These are phyloP conservation scores for Pichia sorboxylosa DNA, from an alignment of 1,139 yeast species.

Conservation along the genomic window DNA sequence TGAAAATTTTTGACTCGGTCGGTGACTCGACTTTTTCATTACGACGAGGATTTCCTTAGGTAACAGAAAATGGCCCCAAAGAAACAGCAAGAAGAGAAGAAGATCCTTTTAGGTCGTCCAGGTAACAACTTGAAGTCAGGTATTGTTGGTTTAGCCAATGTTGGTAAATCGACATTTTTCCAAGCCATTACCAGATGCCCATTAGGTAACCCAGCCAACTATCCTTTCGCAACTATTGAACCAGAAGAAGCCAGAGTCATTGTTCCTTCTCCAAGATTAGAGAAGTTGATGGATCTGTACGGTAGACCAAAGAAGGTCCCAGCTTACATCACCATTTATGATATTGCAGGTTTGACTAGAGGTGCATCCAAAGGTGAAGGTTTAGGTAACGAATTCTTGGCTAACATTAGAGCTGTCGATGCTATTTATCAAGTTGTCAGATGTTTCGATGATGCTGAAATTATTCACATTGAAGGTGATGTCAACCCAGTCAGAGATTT, in stretches of 20 bases:
- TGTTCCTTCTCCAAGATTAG: conserved; percentile 89
- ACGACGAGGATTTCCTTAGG: too few species aligned
- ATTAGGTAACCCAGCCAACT: conserved; percentile 95
- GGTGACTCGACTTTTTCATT: too few species aligned
- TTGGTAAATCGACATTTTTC: conserved; percentile 88
- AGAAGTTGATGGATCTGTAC: conserved; percentile 37
- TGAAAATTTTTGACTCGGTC: too few species aligned
- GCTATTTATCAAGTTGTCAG: conserved; percentile 97
- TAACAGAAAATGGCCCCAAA: conserved; percentile 71
- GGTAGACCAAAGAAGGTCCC: conserved; percentile 59
- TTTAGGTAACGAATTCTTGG: conserved; percentile 93
- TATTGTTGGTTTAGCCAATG: conserved; percentile 93
- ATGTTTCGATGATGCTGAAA: conserved; percentile 96
- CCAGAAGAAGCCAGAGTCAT: conserved; percentile 98
- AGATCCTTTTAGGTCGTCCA: conserved; percentile 91
- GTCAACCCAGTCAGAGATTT: conserved; percentile 94
- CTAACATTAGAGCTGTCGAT: conserved; percentile 96
- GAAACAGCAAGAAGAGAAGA: conserved; percentile 82
- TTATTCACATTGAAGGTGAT: conserved; percentile 95
- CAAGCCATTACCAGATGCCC: conserved; percentile 85
- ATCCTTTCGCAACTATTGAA: conserved; percentile 97
- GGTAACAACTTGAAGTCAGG: conserved; percentile 95
- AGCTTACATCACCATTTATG: conserved; percentile 87
- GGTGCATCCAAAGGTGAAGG: conserved; percentile 99
- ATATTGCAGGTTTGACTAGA: conserved; percentile 95